Base-by-base conservation (phyloP, 768 basidiomycete species). In the Lyophyllum shimeji region DNA sequence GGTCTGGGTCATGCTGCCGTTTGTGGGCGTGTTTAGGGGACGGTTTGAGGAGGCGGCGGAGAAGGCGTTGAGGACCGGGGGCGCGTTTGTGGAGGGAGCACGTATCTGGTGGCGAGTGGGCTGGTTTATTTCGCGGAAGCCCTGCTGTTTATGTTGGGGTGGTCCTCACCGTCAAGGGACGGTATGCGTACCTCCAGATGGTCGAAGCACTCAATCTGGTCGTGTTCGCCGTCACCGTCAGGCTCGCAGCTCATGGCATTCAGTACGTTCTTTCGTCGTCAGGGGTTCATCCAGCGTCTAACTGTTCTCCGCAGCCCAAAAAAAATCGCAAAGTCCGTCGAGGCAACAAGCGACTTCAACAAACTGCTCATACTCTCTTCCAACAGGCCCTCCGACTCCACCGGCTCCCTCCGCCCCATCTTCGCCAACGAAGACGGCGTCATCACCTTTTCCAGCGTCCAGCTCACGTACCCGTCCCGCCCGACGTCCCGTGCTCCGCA, bases 21-120 rank as follows among this genome's bases (percentile, higher is more conserved):
- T 98, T 56, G 90, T 90, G 56, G 59, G 74, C 12, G 79, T 88
- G 24, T 93, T 96, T 67, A 74, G 76, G 52, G 67, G 76, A 5
- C 82, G 84, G 55, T 99, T 95, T 68, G 82, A 90, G 45, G 61
- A 71, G 3, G 82, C 89, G 0, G 77, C 83, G 0, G 78, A 81
- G 4, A 61, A 69, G 7, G 91, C 95, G 3, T 78, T 89, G 37
- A 62, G 67, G 15, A 81, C 84, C 7, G 95, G 78, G 23, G 90
- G 93, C n/a, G 95, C 92, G 0, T 91, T 94, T 64, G 83, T 91
- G n/a, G 86, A 93, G 63, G 96, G 95, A 84, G 89, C 67, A 88
- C 91, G 0, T 85, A 85, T 57, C 93, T 93, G 9, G 80, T 93
- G 18, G 83, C 89, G 1, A 89, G 84, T 53, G 87, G 87, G 0